A percentile compares a stretch with the other conserved stretches of the same genome.
Evolutionary conservation across 2,329 filamentous ascomycete genomes (phyloP).

Genomic region (Paecilomyces sp.): DNA sequence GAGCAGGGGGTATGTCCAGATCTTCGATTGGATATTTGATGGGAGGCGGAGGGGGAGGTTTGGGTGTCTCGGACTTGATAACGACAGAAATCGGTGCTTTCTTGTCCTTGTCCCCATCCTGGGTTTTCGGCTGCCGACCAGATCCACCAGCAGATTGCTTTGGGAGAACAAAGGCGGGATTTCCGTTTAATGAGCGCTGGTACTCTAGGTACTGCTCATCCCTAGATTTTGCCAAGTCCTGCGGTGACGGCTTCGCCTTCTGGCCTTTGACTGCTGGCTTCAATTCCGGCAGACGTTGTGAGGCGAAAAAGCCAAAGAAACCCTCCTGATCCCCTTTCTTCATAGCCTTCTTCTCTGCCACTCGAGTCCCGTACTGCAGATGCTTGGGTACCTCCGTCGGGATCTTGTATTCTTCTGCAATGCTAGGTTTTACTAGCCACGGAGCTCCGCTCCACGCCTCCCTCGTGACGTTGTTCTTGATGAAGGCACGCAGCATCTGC

Average conservation of each 20-base stretch:
- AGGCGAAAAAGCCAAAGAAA: constrained; percentile 45
- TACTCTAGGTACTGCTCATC: constrained; percentile 44
- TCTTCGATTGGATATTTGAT: constrained; percentile 97
- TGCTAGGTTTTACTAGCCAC: constrained; percentile 84
- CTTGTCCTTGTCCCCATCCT: constrained; percentile 28
- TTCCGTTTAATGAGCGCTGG: constrained; percentile 37
- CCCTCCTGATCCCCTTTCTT: constrained; percentile 48
- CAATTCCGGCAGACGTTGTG: constrained; percentile 59
- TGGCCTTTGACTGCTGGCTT: constrained; percentile 66
- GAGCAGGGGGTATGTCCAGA: constrained; percentile 66
- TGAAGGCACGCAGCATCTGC: constrained; percentile 83
- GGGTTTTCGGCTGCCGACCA: constrained; percentile 22
- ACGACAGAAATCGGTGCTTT: constrained; percentile 28
- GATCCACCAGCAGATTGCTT: constrained; percentile 19
- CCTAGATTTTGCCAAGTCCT: constrained; percentile 40
- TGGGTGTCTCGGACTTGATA: constrained; percentile 43
- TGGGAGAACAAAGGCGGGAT: constrained; percentile 33
- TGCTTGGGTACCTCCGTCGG: constrained; percentile 79
- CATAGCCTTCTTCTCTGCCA: constrained; percentile 68
- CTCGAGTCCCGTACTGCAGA: constrained; percentile 71
- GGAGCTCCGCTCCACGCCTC: constrained; percentile 95
- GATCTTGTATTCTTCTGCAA: constrained; percentile 78
- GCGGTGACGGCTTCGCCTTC: constrained; percentile 49
- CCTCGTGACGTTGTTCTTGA: constrained; percentile 87
- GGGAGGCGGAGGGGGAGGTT: constrained; percentile 61